Evolutionary conservation across 805 yeast genomes (phyloP), one percentile per base, ranked within the genome.

Genomic region (Grigorovia yakushimaensis): DNA sequence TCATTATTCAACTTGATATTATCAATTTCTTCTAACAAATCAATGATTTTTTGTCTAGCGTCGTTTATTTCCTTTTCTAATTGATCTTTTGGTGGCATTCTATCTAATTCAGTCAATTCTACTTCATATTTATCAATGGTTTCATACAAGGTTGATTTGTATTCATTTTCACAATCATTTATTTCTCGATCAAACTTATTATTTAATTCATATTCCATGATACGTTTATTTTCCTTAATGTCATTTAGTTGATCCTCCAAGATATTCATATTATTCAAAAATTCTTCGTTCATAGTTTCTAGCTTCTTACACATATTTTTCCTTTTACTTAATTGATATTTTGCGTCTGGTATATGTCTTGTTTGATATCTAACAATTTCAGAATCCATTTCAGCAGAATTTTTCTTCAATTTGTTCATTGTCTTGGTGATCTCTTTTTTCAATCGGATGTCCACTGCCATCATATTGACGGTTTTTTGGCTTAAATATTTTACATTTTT

Each of bases 291-390:
- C 10, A 38, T 35, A n/a, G 33, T 11, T 36, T 49, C 51, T 18
- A 55, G 22, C 42, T 54, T 59, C 15, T 49, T 50, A 22, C 58
- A 51, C 47, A 59, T 47, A 2, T 53, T 51, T 9, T 51, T 48
- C 37, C 55, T 55, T 39, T 60, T 62, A n/a, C 55, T 53, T 3
- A 59, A 53, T 17, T 57, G 56, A 45, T 61, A 62, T 17, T 56
- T 53, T 15, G 60, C 42, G 33, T 57, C 61, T 13, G 67, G 66
- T 15, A 64, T 45, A 17, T 49, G 47, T 42, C 54, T 51, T 27
- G 46, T 46, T 21, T 50, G 46, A 19, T 40, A 41, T 24, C 39
- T 49, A 4, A 36, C 39, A 21, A 50, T 45, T 6, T 47, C 42
- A 27, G 49, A 44, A 40, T 52, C 45, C 4, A 36, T 24, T 6